Conservation (phyloP, 2,329 filamentous ascomycete species). For the Colletotrichum godetiae region DNA sequence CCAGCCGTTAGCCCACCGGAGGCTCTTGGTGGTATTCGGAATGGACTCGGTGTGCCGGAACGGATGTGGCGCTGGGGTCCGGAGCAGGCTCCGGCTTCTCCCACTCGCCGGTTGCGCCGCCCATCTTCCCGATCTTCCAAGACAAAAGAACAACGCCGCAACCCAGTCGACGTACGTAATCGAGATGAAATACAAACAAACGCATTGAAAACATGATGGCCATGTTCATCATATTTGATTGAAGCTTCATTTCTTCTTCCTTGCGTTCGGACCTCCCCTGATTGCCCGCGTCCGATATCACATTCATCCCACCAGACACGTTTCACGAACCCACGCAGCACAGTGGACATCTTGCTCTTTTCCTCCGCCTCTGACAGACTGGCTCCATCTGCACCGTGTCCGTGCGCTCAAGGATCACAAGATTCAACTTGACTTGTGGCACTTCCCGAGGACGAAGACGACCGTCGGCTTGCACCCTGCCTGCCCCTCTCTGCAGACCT, state of each 20-base stretch:
- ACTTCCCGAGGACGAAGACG: not conserved
- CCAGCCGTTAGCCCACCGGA: not conserved
- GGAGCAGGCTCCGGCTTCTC: not conserved
- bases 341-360: not conserved
- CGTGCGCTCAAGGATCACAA: not conserved
- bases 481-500: not conserved
- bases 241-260: constrained; percentile 10
- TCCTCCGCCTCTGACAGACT: not conserved
- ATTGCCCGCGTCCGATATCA: constrained; percentile 10
- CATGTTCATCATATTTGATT: constrained; percentile 23
- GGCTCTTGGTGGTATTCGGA: not conserved
- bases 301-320: constrained; percentile 9
- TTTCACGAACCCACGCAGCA: constrained; percentile 11
- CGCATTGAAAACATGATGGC: not conserved
- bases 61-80: not conserved
- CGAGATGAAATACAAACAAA: not conserved
- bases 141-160: not conserved
- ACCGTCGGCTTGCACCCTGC: not conserved
- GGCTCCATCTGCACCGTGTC: not conserved
- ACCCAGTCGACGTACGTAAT: not conserved
- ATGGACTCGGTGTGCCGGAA: not conserved
- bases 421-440: not conserved
- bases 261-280: not conserved
- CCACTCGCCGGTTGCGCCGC: not conserved
- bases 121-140: not conserved